Percentiles rank a stretch among this genome's conserved stretches.
Conservation (phyloP, 2,329 filamentous ascomycete genomes). For the Alternaria brassicicola region DNA sequence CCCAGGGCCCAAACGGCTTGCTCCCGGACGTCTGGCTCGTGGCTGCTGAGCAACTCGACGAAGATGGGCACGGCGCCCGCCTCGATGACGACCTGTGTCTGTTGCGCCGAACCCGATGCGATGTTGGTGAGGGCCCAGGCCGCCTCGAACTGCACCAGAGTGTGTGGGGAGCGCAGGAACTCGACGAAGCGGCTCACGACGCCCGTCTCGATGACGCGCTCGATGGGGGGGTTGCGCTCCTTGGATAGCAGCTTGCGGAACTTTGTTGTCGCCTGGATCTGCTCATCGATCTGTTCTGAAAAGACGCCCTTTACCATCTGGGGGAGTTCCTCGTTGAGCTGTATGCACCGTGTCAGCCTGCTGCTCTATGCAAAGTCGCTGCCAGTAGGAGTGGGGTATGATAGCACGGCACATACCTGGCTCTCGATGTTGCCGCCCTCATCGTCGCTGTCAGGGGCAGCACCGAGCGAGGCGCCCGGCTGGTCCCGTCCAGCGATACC, state of each 20-base stretch:
- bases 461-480: slow-evolving; percentile 81
- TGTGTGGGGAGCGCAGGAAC: slow-evolving; percentile 96
- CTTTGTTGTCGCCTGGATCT: slow-evolving; percentile 97
- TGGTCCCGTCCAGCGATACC: slow-evolving; percentile 80
- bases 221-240: slow-evolving; percentile 98
- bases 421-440: slow-evolving; percentile 92
- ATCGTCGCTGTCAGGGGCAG: slow-evolving; percentile 95
- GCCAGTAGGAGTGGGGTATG: slow-evolving; percentile 26
- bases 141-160: slow-evolving; percentile 97
- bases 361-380: too few species aligned
- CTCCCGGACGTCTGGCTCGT: slow-evolving; percentile 95
- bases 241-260: slow-evolving; percentile 98
- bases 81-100: slow-evolving; percentile 99
- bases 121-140: slow-evolving; percentile 99
- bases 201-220: slow-evolving; percentile 98
- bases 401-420: slow-evolving; percentile 76
- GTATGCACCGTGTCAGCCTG: slow-evolving; percentile 22
- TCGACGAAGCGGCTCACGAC: slow-evolving; percentile 97
- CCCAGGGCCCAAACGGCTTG: slow-evolving; percentile 98
- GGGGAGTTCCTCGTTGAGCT: slow-evolving; percentile 98
- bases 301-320: slow-evolving; percentile 98
- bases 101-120: slow-evolving; percentile 92
- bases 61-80: slow-evolving; percentile 98
- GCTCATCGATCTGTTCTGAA: slow-evolving; percentile 96
- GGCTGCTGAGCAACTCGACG: slow-evolving; percentile 92